These are phyloP conservation scores for Candida dajiaensis DNA, from an alignment of 805 yeast species.

Conservation along the genomic window DNA sequence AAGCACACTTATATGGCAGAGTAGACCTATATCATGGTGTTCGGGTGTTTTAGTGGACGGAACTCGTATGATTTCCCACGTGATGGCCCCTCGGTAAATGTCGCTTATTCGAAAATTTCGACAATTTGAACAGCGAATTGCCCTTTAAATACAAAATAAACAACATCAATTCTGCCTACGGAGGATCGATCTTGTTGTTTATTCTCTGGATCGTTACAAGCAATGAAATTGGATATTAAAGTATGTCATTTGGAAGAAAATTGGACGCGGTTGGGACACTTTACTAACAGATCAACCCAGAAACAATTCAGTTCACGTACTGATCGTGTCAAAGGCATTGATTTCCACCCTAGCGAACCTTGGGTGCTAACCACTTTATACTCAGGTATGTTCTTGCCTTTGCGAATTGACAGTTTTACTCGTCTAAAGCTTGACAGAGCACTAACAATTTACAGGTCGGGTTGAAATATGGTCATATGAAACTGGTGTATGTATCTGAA, in stretches of 20 bases:
- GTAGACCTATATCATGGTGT: background rate
- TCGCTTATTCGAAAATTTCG: background rate
- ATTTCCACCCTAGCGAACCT: constrained; percentile 96
- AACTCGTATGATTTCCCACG: background rate
- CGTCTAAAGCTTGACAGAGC: background rate
- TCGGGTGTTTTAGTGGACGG: background rate
- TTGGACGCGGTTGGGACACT: background rate
- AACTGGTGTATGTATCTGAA: constrained; percentile 40
- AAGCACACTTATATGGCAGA: no score
- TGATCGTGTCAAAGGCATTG: constrained; percentile 96
- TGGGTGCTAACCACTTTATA: constrained; percentile 92
- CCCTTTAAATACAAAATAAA: background rate
- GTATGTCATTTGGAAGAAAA: constrained; percentile 10
- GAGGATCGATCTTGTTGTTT: background rate
- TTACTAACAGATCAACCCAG: constrained; percentile 25
- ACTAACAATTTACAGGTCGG: constrained; percentile 23
- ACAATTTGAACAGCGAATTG: background rate
- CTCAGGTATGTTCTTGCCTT: constrained; percentile 50
- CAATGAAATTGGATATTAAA: constrained; percentile 24
- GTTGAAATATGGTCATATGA: constrained; percentile 94
- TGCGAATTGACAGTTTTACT: background rate
- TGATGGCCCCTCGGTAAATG: background rate
- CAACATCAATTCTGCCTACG: background rate
- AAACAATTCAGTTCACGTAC: constrained; percentile 87
- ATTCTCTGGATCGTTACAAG: background rate